Base-by-base conservation (phyloP, 2,329 filamentous ascomycete species). In the Fusarium duplospermum region DNA sequence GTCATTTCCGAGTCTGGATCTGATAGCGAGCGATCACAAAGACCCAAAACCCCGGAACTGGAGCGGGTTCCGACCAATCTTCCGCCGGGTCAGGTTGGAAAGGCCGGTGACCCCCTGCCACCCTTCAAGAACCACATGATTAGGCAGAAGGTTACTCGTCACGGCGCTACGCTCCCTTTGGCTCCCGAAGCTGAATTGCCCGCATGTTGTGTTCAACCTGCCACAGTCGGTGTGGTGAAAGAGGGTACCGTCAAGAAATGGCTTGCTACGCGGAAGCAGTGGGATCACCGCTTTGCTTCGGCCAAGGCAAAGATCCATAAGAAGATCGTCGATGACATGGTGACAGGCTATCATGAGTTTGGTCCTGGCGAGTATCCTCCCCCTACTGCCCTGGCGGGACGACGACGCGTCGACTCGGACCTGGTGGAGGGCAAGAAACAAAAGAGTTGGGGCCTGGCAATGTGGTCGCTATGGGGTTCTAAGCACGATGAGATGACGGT, bases 401-500 rank as follows among this genome's bases (percentile, higher is more conserved):
- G 94, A 66, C 88, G 92, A 67, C 87, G 86, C 72, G 84, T 81
- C 36, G 77, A 78, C 40, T 72, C 86, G n/a, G 86, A 88, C 18
- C 38, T 79, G n/a, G 71, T 76, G 1, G 78, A 80, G 71, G 86
- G 86, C 76, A 88, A 88, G 79, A 91, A 87, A 82, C 87, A 83
- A 74, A 92, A 89, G 86, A 95, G 93, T 73, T 90, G 93, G 83
- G 94, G 93, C 9, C 86, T 98, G 81, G 90, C 92, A 3, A 84
- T 98, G 73, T 98, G 96, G 96, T 93, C 91, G 59, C 86, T 92
- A 2, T 97, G 95, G 93, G 95, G 94, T 16, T 95, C 93, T 54
- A 97, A 93, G 80, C 94, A 98, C 79, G 96, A 98, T 80, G 89
- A 96, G 81, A 87, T 87, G 71, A 93, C 93, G 0, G 87, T 97